Conservation (phyloP, 2,329 filamentous ascomycete species). For the Penicillium sp. region DNA sequence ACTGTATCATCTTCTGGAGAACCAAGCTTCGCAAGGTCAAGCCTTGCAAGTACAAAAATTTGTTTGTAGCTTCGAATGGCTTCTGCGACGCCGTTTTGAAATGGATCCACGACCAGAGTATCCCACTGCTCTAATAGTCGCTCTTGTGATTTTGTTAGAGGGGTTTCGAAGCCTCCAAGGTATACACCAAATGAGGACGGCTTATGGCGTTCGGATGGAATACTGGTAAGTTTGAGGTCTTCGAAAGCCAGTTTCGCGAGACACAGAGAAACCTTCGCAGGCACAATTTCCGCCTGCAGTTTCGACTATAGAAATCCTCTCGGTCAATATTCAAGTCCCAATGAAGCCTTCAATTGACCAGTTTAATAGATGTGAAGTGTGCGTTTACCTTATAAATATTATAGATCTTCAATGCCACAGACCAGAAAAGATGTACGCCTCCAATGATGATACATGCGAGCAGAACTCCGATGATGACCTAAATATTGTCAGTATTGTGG, state of each 20-base stretch:
- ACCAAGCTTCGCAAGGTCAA: constrained; percentile 29
- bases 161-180: constrained; percentile 39
- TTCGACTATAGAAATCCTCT: constrained; percentile 23
- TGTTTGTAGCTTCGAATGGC: constrained; percentile 28
- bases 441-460: constrained; percentile 31
- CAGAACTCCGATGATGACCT: constrained; percentile 39
- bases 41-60: constrained; percentile 32
- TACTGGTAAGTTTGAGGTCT: constrained; percentile 22
- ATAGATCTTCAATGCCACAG: constrained; percentile 20
- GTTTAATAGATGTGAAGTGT: not conserved
- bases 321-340: not conserved
- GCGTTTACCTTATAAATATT: constrained; percentile 31
- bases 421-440: constrained; percentile 31
- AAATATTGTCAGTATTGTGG: constrained; percentile 13
- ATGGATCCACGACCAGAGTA: constrained; percentile 46
- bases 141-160: constrained; percentile 32
- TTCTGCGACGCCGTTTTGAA: constrained; percentile 35
- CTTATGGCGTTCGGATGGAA: constrained; percentile 19
- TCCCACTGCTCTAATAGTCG: constrained; percentile 46
- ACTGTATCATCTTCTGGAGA: constrained; percentile 24
- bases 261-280: constrained; percentile 22
- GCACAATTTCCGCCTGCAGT: constrained; percentile 22
- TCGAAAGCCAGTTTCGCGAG: constrained; percentile 24
- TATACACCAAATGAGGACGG: constrained; percentile 45
- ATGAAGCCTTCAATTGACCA: not conserved